Evolutionary conservation across 352 stramenopile genomes (phyloP), one percentile per base, ranked within the genome.

Genomic region (Elongisporangium senticosum): DNA sequence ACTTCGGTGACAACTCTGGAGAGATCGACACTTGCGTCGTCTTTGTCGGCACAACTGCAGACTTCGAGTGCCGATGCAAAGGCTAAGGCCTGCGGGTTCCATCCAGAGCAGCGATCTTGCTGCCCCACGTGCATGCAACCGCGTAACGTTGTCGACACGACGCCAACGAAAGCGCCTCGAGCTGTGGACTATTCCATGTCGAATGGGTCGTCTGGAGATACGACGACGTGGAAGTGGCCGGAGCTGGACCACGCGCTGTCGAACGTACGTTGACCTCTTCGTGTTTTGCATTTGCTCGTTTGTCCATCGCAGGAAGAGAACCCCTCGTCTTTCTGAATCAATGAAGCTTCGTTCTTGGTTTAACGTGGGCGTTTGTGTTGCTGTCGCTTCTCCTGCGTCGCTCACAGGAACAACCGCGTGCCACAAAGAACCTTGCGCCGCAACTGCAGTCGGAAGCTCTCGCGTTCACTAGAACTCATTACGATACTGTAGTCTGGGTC

Each of bases 401-500:
- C 10, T 49, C 58, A 79, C 3, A 80, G 67, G 26, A 72, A 77
- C 51, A 74, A 60, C 8, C 72, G 53, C 20, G 72, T 74, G 15
- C 72, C 72, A 26, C 72, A 80, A 23, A 80, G 51, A 23, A 75
- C 69, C 10, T 59, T 69, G 17, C 61, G 49, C 1, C 72, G 67
- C 48, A 77, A 33, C 22, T 64, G 49, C n/a, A 62, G 15, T 2
- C 65, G 59, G 5, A 56, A 62, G 11, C 63, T 55, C 50, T 68
- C 56, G 51, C 59, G 61, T 14, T 72, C 48, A 24, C 33, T 10
- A 17, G 33, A 43, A 43, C 33, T 17, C 8, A 17, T 43, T 43
- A 43, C 33, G 33, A 43, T 43, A 43, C 33, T 14, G 8, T 47
- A 19, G n/a, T 21, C 51, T 33, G 43, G 21, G 3, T 10, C n/a